These are phyloP conservation scores for Salvia hispanica DNA, from an alignment of 257 asterid species.

Conservation along the genomic window DNA sequence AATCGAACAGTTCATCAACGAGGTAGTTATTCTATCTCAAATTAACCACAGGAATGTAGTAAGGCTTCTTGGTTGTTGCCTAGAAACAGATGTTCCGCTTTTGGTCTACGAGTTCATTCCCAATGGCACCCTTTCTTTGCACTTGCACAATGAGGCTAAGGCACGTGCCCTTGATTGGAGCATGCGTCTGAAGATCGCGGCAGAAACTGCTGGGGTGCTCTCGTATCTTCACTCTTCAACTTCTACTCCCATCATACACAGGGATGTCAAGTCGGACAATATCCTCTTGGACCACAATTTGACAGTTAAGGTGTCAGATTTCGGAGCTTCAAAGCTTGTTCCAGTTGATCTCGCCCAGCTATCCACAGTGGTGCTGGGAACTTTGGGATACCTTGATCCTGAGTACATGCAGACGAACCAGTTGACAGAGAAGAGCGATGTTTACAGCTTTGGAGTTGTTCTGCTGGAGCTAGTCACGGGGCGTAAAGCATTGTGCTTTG, in stretches of 20 bases:
- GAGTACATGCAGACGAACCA: conserved; percentile 3
- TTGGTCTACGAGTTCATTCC: conserved; percentile 39
- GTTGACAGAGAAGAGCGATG: background rate
- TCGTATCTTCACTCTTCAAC: conserved; percentile 43
- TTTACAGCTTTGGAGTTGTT: background rate
- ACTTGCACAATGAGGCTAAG: conserved; percentile 21
- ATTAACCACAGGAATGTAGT: conserved; percentile 30
- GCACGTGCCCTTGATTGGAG: conserved; percentile 34
- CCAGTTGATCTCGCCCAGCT: background rate
- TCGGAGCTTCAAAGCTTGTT: background rate
- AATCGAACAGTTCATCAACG: conserved; percentile 48
- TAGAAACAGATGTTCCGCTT: conserved; percentile 42
- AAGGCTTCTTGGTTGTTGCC: conserved; percentile 31
- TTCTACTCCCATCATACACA: conserved; percentile 48
- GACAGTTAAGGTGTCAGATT: conserved; percentile 1
- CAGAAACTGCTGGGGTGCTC: conserved; percentile 44
- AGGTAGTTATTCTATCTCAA: conserved; percentile 42
- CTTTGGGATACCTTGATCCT: background rate
- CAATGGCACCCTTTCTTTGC: conserved; percentile 25
- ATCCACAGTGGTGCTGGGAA: conserved; percentile 4
- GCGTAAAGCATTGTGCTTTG: conserved; percentile 10
- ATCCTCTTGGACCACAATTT: conserved; percentile 38
- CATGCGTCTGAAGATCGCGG: conserved; percentile 35
- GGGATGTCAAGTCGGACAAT: conserved; percentile 46
- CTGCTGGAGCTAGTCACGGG: background rate